A percentile compares a stretch with the other conserved stretches of the same genome.
These are phyloP conservation scores for Backusella tuberculispora DNA, from an alignment of 192 early-diverging fungal species.

Conservation along the genomic window DNA sequence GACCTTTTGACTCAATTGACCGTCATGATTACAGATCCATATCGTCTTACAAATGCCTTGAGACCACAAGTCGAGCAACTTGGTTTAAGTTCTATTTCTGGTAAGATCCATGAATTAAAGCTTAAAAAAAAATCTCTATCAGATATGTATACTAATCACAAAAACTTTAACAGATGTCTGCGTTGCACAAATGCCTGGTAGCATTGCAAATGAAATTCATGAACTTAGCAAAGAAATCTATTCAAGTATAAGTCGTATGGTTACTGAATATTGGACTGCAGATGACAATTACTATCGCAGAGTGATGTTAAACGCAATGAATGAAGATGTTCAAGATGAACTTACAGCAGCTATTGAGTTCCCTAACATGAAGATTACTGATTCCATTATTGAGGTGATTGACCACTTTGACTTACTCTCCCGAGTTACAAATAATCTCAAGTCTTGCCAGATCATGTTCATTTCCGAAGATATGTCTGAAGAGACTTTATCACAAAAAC, in stretches of 20 bases:
- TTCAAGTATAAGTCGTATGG: not conserved
- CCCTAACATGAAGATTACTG: constrained; percentile 11
- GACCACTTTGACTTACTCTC: not conserved
- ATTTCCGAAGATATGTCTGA: not conserved
- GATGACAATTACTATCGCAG: constrained; percentile 3
- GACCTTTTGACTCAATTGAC: constrained; percentile 8
- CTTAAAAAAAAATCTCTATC: not conserved
- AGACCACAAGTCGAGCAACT: not conserved
- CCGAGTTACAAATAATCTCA: not conserved
- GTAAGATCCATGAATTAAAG: not conserved
- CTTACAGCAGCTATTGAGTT: not conserved
- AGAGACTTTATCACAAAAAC: not conserved
- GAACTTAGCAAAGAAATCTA: constrained; percentile 18
- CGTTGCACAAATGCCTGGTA: constrained; percentile 23
- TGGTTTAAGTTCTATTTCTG: not conserved
- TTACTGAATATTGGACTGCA: not conserved
- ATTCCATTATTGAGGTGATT: not conserved
- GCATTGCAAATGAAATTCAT: constrained; percentile 20
- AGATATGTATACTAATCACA: not conserved
- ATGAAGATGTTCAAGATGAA: not conserved
- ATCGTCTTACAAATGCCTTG: not conserved
- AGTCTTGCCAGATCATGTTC: not conserved
- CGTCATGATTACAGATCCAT: not conserved
- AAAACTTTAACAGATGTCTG: constrained; percentile 4
- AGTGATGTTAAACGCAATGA: not conserved